phyloP scores from a whole-genome alignment of 2,329 filamentous ascomycete genomes.

The Aspergillus clavatus region DNA sequence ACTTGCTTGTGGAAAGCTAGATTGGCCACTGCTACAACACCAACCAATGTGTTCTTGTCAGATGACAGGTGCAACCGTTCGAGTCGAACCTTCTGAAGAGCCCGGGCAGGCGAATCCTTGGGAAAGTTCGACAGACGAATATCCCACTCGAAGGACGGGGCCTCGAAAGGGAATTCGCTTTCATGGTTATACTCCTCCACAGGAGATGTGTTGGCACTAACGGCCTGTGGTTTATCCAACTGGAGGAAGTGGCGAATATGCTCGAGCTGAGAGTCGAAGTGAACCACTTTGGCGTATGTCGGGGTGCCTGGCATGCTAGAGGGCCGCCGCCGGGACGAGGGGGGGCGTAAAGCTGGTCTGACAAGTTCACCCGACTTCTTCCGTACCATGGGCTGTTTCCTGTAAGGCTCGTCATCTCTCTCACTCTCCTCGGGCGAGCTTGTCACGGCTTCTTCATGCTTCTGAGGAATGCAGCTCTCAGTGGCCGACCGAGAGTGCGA shows the following conservation, averaged over 20 bases:
- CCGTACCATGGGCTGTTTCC: conserved; percentile 86
- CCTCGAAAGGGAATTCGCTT: conserved; percentile 75
- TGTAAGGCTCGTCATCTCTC: conserved; percentile 60
- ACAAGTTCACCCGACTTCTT: conserved; percentile 99
- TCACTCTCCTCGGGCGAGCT: conserved; percentile 43
- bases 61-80: conserved; percentile 82
- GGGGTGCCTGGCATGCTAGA: conserved; percentile 98
- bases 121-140: conserved; percentile 83
- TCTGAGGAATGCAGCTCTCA: conserved; percentile 48
- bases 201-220: conserved; percentile 89
- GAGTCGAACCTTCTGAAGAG: conserved; percentile 62
- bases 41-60: conserved; percentile 82
- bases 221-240: conserved; percentile 88
- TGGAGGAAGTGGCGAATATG: conserved; percentile 95
- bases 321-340: conserved; percentile 69
- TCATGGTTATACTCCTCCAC: conserved; percentile 85
- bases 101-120: conserved; percentile 57
- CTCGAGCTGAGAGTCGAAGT: conserved; percentile 94
- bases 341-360: conserved; percentile 77
- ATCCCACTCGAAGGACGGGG: conserved; percentile 73
- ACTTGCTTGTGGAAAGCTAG: conserved; percentile 84
- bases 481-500: conserved; percentile 58
- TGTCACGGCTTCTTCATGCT: conserved; percentile 39
- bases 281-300: conserved; percentile 93
- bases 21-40: conserved; percentile 80